Conservation (phyloP, 768 basidiomycete genomes). For the Tulasnella sp. region DNA sequence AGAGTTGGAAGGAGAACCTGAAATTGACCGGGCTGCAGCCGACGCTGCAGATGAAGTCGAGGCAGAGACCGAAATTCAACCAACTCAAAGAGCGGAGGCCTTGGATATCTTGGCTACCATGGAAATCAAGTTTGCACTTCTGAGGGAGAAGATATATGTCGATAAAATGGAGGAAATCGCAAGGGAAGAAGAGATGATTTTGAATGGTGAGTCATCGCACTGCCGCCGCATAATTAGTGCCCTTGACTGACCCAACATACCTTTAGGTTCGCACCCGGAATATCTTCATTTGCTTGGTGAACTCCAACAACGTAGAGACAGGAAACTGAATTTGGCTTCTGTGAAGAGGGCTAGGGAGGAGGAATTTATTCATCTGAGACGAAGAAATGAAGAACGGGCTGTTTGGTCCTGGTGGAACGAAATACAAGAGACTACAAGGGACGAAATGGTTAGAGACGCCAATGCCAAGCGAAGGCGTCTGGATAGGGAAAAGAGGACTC, state of each 20-base stretch:
- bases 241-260: too few relatives aligned
- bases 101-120: slow-evolving; percentile 78
- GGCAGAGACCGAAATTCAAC: slow-evolving; percentile 54
- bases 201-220: slow-evolving; percentile 42
- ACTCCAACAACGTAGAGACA: slow-evolving; percentile 62
- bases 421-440: slow-evolving; percentile 63
- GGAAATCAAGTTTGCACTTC: slow-evolving; percentile 81
- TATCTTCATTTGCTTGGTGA: slow-evolving; percentile 68
- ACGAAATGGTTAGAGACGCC: slow-evolving; percentile 78
- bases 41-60: slow-evolving; percentile 26
- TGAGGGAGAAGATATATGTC: slow-evolving; percentile 78
- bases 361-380: slow-evolving; percentile 44
- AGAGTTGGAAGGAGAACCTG: slow-evolving; percentile 22
- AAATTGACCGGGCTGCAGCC: slow-evolving; percentile 19
- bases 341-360: slow-evolving; percentile 58
- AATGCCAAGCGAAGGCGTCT: slow-evolving; percentile 73
- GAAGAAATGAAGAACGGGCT: slow-evolving; percentile 55
- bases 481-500: slow-evolving; percentile 69
- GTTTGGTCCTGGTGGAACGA: slow-evolving; percentile 93
- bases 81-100: slow-evolving; percentile 73
- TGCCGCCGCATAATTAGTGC: too few relatives aligned
- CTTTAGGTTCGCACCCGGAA: slow-evolving; percentile 71
- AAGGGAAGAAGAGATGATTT: slow-evolving; percentile 73
- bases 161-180: slow-evolving; percentile 89
- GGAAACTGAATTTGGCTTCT: slow-evolving; percentile 68